Evolutionary conservation across 768 basidiomycete genomes (phyloP).

Genomic region (Trametopsis cervina): DNA sequence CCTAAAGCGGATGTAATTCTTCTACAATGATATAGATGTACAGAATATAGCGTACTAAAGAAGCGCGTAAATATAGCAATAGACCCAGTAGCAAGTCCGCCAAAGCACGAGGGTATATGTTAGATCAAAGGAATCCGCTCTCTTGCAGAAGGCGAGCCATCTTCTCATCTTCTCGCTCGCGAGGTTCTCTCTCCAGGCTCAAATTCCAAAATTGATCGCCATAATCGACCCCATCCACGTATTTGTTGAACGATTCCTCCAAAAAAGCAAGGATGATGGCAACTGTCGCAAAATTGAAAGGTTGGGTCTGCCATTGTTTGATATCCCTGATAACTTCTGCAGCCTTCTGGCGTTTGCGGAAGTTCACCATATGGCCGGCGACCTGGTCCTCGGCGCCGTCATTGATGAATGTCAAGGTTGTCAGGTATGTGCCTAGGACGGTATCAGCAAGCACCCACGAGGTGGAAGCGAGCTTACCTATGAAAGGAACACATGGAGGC

Average conservation of each 20-base stretch:
- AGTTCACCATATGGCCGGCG: constrained; percentile 79
- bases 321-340: constrained; percentile 98
- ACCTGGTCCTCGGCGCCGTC: constrained; percentile 90
- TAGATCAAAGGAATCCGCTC: constrained; percentile 67
- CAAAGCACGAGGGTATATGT: constrained; percentile 3
- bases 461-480: constrained; percentile 48
- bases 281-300: constrained; percentile 78
- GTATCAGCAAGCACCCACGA: constrained; percentile 1
- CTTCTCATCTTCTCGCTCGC: constrained; percentile 95
- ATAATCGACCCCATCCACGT: constrained; percentile 58
- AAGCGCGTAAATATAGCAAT: background rate
- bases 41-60: background rate
- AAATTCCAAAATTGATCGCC: constrained; percentile 80
- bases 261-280: constrained; percentile 66
- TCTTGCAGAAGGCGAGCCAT: constrained; percentile 88
- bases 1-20: background rate
- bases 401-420: constrained; percentile 95
- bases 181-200: constrained; percentile 83
- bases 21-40: background rate
- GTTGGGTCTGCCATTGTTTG: constrained; percentile 88
- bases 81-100: background rate
- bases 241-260: constrained; percentile 69
- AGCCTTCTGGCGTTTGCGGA: constrained; percentile 89
- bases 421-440: constrained; percentile 84
- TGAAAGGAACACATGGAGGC: constrained; percentile 94